Evolutionary conservation across 768 basidiomycete genomes (phyloP).

Genomic region (Termitomyces titanicus): DNA sequence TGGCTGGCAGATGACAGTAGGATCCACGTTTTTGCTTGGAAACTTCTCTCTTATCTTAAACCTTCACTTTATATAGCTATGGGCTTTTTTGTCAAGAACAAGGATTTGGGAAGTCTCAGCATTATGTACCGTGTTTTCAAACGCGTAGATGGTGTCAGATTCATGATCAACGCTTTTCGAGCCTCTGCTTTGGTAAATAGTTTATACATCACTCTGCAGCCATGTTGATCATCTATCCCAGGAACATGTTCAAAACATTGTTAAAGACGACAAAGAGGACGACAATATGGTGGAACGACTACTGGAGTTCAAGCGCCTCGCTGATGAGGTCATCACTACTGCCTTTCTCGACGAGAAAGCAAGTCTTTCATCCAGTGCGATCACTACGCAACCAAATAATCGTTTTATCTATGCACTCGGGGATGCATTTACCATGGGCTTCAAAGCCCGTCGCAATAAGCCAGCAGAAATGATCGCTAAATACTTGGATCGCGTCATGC

Average conservation of each 20-base stretch:
- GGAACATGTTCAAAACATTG: constrained; percentile 59
- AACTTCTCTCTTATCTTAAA: neutral
- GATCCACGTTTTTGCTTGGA: constrained; percentile 7
- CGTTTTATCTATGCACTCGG: constrained; percentile 64
- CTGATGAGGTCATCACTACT: constrained; percentile 43
- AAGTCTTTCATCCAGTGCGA: constrained; percentile 27
- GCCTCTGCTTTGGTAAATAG: constrained; percentile 51
- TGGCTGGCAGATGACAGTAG: constrained; percentile 33
- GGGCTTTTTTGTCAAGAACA: constrained; percentile 44
- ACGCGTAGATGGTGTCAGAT: constrained; percentile 50
- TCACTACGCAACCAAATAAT: constrained; percentile 38
- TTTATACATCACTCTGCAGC: neutral
- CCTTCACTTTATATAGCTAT: constrained; percentile 37
- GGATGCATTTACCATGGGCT: constrained; percentile 71
- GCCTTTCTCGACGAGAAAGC: constrained; percentile 47
- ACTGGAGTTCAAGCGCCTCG: constrained; percentile 60
- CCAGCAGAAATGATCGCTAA: constrained; percentile 94
- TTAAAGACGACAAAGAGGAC: constrained; percentile 58
- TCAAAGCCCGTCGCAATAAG: constrained; percentile 73
- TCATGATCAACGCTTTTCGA: constrained; percentile 60
- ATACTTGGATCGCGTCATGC: constrained; percentile 83
- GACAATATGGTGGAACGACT: constrained; percentile 77
- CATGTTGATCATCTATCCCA: constrained; percentile 20
- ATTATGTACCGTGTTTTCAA: constrained; percentile 61
- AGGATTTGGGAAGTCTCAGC: constrained; percentile 38